A percentile compares a stretch with the other conserved stretches of the same genome.
Evolutionary conservation across 78 protist genomes (phyloP).

Genomic region (slime mould (Dictyostelium discoideum)): DNA sequence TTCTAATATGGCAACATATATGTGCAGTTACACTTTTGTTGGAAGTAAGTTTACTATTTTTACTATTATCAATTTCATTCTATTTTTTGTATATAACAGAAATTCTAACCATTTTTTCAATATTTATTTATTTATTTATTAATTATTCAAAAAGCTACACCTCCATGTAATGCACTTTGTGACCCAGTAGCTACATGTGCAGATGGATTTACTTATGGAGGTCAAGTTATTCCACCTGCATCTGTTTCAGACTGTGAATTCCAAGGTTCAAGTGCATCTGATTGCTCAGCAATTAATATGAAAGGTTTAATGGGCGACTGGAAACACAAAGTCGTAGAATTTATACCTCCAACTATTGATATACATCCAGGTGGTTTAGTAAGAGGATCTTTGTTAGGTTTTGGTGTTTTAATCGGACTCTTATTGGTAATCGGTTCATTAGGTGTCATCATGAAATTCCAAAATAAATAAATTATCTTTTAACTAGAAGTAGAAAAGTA

Average conservation of each 20-base stretch:
- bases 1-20: neutral
- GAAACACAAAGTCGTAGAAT: neutral
- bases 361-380: slow-evolving; percentile 49
- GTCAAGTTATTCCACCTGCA: neutral
- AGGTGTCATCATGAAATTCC: slow-evolving; percentile 58
- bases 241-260: neutral
- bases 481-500: neutral
- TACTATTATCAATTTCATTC: neutral
- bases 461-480: neutral
- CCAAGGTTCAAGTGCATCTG: neutral
- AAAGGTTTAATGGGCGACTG: neutral
- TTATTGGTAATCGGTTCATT: slow-evolving; percentile 3
- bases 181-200: neutral
- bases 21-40: slow-evolving; percentile 9
- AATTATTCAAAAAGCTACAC: too few species aligned
- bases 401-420: slow-evolving; percentile 46
- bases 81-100: neutral
- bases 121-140: neutral
- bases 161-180: neutral
- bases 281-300: neutral
- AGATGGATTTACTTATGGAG: neutral
- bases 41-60: neutral
- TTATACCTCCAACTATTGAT: neutral
- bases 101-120: neutral
- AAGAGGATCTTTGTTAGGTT: slow-evolving; percentile 44